Evolutionary conservation across 352 stramenopile genomes (phyloP).

Genomic region (Globisporangium viniferum): DNA sequence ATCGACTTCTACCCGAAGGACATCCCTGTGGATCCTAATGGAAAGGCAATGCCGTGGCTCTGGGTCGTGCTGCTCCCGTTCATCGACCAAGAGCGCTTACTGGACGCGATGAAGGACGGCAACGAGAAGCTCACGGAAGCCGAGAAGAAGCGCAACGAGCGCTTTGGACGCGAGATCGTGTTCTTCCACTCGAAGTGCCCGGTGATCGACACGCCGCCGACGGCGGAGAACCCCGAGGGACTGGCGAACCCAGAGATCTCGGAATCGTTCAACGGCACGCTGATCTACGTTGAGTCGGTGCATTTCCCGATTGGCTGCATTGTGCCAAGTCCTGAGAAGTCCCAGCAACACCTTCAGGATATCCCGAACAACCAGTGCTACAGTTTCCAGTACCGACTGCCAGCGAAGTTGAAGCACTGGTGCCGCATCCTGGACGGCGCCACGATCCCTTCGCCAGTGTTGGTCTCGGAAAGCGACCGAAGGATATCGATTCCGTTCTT

Average conservation of each 20-base stretch:
- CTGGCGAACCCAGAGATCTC: slow-evolving; percentile 48
- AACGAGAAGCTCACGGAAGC: slow-evolving; percentile 66
- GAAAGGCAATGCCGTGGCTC: slow-evolving; percentile 98
- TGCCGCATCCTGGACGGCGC: slow-evolving; percentile 63
- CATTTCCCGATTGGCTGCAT: slow-evolving; percentile 74
- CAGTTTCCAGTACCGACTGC: slow-evolving; percentile 76
- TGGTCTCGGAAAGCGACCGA: slow-evolving; percentile 60
- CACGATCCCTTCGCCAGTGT: slow-evolving; percentile 27
- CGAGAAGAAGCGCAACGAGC: slow-evolving; percentile 83
- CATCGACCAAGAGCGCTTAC: slow-evolving; percentile 95
- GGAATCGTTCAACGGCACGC: slow-evolving; percentile 62
- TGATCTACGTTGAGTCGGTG: slow-evolving; percentile 69
- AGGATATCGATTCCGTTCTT: slow-evolving; percentile 80
- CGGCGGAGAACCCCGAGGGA: slow-evolving; percentile 37
- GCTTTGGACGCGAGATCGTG: slow-evolving; percentile 77
- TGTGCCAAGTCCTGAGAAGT: slow-evolving; percentile 74
- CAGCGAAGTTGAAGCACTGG: slow-evolving; percentile 43
- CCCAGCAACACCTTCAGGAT: slow-evolving; percentile 63
- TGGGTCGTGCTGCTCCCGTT: slow-evolving; percentile 99
- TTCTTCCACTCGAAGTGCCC: slow-evolving; percentile 78
- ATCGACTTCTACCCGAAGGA: slow-evolving; percentile 96
- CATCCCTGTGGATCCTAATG: slow-evolving; percentile 97
- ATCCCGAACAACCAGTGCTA: slow-evolving; percentile 88
- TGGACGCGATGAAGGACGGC: slow-evolving; percentile 83
- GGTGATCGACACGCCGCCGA: slow-evolving; percentile 39